Evolutionary conservation across 2,329 filamentous ascomycete species (phyloP).

Genomic region (Talaromyces albobiverticillius): DNA sequence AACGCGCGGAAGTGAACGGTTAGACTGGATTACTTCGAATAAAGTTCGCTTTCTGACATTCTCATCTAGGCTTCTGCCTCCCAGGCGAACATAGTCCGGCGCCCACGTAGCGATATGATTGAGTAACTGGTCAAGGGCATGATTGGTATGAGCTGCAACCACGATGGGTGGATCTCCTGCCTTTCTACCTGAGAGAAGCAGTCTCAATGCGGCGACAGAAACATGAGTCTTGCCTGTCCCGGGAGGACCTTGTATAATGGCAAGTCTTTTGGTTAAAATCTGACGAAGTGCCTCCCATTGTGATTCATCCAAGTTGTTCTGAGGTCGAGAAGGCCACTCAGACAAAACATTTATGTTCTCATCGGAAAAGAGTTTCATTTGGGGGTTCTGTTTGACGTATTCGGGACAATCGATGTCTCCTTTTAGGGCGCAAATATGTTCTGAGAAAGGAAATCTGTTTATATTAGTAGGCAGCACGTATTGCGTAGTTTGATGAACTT

Average conservation of each 20-base stretch:
- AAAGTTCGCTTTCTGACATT: constrained; percentile 66
- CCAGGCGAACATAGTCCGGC: constrained; percentile 62
- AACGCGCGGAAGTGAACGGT: constrained; percentile 27
- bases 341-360: constrained; percentile 54
- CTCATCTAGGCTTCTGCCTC: constrained; percentile 65
- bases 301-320: constrained; percentile 61
- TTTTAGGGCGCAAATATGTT: constrained; percentile 41
- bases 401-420: constrained; percentile 47
- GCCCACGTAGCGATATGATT: constrained; percentile 62
- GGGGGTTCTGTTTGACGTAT: constrained; percentile 52
- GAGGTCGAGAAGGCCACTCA: constrained; percentile 49
- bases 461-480: constrained; percentile 10
- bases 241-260: constrained; percentile 81
- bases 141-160: constrained; percentile 83
- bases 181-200: constrained; percentile 60
- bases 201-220: constrained; percentile 67
- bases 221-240: constrained; percentile 79
- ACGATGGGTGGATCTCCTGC: constrained; percentile 65
- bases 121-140: constrained; percentile 81
- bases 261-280: constrained; percentile 69
- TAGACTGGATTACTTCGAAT: constrained; percentile 55
- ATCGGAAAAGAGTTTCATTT: constrained; percentile 48
- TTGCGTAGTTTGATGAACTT: constrained; percentile 15
- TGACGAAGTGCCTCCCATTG: constrained; percentile 66
- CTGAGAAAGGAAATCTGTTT: constrained; percentile 43